phyloP scores from a whole-genome alignment of 2,329 filamentous ascomycete genomes.

The Beauveria asiatica region DNA sequence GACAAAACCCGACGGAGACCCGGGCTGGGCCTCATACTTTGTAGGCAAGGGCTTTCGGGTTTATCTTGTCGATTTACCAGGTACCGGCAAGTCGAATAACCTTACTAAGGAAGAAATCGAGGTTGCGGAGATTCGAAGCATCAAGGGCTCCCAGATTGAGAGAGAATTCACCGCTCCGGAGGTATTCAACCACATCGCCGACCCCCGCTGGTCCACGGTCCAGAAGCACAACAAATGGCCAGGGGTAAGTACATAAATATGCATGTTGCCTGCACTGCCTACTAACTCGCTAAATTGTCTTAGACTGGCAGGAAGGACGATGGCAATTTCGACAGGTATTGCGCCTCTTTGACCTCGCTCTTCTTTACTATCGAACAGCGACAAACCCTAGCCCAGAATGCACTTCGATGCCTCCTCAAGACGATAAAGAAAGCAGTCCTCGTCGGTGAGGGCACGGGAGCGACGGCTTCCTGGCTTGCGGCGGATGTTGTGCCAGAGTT shows the following conservation, averaged over 20 bases:
- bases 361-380: conserved; percentile 20
- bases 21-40: conserved; percentile 39
- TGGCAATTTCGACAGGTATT: conserved; percentile 39
- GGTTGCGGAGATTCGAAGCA: conserved; percentile 13
- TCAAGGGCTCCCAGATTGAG: conserved; percentile 19
- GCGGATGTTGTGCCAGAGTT: conserved; percentile 39
- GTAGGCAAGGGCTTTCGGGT: conserved; percentile 32
- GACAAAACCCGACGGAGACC: conserved; percentile 37
- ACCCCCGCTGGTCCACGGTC: conserved; percentile 19
- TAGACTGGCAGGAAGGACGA: conserved; percentile 34
- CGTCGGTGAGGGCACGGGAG: conserved; percentile 42
- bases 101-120: conserved; percentile 15
- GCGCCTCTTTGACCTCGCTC: conserved; percentile 32
- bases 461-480: conserved; percentile 36
- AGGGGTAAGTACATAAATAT: conserved; percentile 18
- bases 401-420: conserved; percentile 34
- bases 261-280: background rate
- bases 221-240: conserved; percentile 31
- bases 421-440: conserved; percentile 33
- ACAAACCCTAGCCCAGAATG: conserved; percentile 24
- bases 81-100: conserved; percentile 28
- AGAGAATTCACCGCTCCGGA: conserved; percentile 25
- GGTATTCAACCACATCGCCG: background rate
- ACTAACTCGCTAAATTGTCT: background rate
- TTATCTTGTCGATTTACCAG: conserved; percentile 35